Percentiles rank a stretch among this genome's conserved stretches.
Evolutionary conservation across 2,329 filamentous ascomycete species (phyloP).

Genomic region (Aspergillus sp.): DNA sequence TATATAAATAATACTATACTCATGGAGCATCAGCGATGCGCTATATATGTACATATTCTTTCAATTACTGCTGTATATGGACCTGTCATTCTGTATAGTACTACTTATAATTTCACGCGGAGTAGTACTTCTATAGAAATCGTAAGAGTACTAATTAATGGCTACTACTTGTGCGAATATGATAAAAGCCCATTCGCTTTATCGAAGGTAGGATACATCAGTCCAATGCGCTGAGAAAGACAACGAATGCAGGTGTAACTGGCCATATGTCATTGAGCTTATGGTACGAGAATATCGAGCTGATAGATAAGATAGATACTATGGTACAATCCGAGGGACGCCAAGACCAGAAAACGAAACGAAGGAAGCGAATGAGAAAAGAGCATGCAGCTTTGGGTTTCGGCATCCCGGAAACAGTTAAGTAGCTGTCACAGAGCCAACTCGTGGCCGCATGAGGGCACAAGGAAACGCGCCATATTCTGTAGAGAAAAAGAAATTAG

Average conservation of each 20-base stretch:
- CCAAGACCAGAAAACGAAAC: conserved; percentile 8
- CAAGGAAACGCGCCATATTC: neutral
- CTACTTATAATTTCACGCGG: too few species aligned
- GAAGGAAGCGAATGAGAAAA: neutral
- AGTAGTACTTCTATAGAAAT: too few species aligned
- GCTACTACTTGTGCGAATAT: too few species aligned
- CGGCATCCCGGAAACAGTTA: neutral
- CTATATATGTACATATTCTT: too few species aligned
- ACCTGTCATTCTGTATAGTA: too few species aligned
- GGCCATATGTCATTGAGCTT: conserved; percentile 4
- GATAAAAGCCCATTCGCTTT: too few species aligned
- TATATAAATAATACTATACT: neutral
- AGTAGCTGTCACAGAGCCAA: neutral
- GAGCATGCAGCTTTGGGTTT: neutral
- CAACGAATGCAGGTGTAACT: too few species aligned
- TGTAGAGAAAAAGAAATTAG: neutral
- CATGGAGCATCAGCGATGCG: neutral
- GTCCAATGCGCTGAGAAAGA: too few species aligned
- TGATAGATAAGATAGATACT: conserved; percentile 2
- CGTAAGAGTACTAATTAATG: too few species aligned
- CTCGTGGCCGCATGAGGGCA: neutral
- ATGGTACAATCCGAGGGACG: conserved; percentile 14
- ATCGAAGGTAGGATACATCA: too few species aligned
- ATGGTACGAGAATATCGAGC: neutral
- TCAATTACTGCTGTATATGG: too few species aligned